These are phyloP conservation scores for Xylaria sp. DNA, from an alignment of 2,329 filamentous ascomycete species.

Conservation along the genomic window DNA sequence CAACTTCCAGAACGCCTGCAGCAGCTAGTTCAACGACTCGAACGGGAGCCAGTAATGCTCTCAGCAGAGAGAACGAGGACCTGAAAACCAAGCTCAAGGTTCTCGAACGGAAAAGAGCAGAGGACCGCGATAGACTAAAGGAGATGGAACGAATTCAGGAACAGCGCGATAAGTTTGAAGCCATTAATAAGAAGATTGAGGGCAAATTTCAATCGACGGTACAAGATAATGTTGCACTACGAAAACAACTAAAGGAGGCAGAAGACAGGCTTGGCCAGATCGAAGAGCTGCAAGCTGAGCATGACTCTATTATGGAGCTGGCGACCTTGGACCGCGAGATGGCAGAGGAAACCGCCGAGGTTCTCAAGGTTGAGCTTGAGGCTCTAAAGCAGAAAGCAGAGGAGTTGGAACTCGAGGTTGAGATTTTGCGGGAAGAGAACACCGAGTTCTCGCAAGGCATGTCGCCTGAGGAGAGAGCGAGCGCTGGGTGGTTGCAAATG, in stretches of 20 bases:
- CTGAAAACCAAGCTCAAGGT: constrained; percentile 88
- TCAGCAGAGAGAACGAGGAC: constrained; percentile 80
- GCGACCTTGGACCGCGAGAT: constrained; percentile 92
- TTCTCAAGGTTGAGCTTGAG: constrained; percentile 82
- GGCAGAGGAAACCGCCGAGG: constrained; percentile 92
- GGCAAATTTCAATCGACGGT: constrained; percentile 87
- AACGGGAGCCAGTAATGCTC: constrained; percentile 60
- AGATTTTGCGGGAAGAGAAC: constrained; percentile 89
- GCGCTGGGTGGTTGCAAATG: constrained; percentile 89
- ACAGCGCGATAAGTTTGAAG: constrained; percentile 82
- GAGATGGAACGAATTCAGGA: constrained; percentile 78
- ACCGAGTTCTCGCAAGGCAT: constrained; percentile 84
- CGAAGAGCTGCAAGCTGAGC: constrained; percentile 81
- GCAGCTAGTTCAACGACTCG: constrained; percentile 50
- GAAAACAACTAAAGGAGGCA: constrained; percentile 81
- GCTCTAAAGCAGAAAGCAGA: constrained; percentile 79
- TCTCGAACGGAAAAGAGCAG: constrained; percentile 85
- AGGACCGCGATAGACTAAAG: constrained; percentile 88
- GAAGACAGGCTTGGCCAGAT: constrained; percentile 75
- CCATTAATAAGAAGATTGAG: constrained; percentile 90
- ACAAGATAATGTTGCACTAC: constrained; percentile 80
- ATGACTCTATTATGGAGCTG: constrained; percentile 86
- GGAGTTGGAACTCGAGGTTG: constrained; percentile 87
- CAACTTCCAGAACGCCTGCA: constrained; percentile 43
- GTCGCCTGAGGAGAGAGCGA: constrained; percentile 86